A percentile compares a stretch with the other conserved stretches of the same genome.
Evolutionary conservation across 23 red algal genomes (phyloP).

Genomic region (Chondrus crispus): DNA sequence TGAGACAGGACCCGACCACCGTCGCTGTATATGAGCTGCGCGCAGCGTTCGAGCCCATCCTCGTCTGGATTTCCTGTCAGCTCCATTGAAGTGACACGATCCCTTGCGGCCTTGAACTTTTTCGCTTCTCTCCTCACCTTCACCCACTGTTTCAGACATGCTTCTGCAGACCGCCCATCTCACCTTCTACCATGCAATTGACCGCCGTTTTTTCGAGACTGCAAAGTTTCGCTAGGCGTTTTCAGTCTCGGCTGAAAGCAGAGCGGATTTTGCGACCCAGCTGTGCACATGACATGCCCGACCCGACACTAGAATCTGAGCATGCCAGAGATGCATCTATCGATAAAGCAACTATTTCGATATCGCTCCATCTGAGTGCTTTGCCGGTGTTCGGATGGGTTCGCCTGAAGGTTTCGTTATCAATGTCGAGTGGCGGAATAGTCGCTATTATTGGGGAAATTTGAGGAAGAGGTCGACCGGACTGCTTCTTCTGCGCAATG

Average conservation of each 20-base stretch:
- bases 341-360: not conserved
- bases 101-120: not conserved
- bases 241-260: not conserved
- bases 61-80: not conserved
- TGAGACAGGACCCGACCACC: not conserved
- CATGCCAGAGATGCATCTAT: not conserved
- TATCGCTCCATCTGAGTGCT: not conserved
- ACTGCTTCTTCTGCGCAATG: too few species aligned
- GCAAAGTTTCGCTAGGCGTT: not conserved
- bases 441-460: too few species aligned
- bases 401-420: too few species aligned
- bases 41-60: not conserved
- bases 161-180: not conserved
- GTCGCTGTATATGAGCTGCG: not conserved
- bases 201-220: not conserved
- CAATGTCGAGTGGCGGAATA: too few species aligned
- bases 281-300: not conserved
- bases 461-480: too few species aligned
- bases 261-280: not conserved
- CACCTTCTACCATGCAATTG: not conserved
- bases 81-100: not conserved
- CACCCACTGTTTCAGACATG: not conserved
- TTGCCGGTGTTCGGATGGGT: too few species aligned
- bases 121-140: not conserved
- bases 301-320: not conserved